Evolutionary conservation across 225 moss, liverwort and hornwort species (phyloP), one percentile per base, ranked within the genome.

Genomic region (Polytrichum commune): DNA sequence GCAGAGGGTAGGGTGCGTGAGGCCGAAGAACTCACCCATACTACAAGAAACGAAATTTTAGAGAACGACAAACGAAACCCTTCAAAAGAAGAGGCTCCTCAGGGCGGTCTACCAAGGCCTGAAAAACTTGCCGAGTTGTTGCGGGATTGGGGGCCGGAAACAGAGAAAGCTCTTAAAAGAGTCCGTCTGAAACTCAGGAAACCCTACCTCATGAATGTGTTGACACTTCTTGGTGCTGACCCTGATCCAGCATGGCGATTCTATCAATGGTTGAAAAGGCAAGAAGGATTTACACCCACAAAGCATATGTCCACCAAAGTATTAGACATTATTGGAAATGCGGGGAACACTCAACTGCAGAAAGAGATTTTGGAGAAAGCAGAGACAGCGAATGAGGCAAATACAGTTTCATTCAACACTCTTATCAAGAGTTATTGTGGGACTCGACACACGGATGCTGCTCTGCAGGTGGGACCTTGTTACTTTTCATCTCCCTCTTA

Each of bases 311-410:
- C 80, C 62, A 73, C 85, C n/a, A 72, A 79, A 81, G 82, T 85
- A 75, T 81, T 91, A 64, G 81, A 78, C 69, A 81, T 85, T 60
- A 69, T 89, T 63, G 91, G 84, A 69, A 81, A 85, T 72, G 76
- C 83, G n/a, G 79, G 83, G 63, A 64, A 74, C 19, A 57, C 69
- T 67, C 67, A 81, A 20, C 64, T 68, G 64, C 69, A 89, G 74
- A 78, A 76, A 69, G 71, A 85, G 27, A 61, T 87, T 58, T 29
- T 89, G 65, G 69, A 61, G 29, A 78, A 81, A 30, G 84, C 86
- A 73, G 72, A 87, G 58, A 71, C 83, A 20, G 64, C 75, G 61
- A 73, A 81, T 7, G 73, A 53, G 67, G 81, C 77, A n/a, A 89
- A 81, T 54, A 72, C 77, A 7, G 75, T 82, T 56, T 66, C 79